These are phyloP conservation scores for Diaporthe sp. DNA, from an alignment of 2,329 filamentous ascomycete genomes.

Conservation along the genomic window DNA sequence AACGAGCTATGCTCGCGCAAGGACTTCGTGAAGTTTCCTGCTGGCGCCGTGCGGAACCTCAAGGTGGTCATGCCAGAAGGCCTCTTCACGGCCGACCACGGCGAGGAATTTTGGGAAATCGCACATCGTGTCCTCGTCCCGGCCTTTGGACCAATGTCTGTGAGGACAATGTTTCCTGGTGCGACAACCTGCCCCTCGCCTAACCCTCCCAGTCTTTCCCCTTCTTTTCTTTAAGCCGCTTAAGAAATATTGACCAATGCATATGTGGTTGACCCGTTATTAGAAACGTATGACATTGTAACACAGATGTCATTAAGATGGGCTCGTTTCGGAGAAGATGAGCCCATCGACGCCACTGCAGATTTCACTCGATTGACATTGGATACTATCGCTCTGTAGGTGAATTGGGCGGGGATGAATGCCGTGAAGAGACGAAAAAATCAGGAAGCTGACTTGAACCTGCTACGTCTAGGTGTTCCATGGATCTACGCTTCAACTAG, in stretches of 20 bases:
- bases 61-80: conserved; percentile 11
- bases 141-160: conserved; percentile 7
- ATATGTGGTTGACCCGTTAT: no score
- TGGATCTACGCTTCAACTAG: conserved; percentile 37
- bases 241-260: no score
- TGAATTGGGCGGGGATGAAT: not conserved
- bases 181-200: no score
- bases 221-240: no score
- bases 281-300: conserved; percentile 36
- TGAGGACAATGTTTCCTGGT: conserved; percentile 14
- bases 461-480: conserved; percentile 14
- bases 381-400: conserved; percentile 34
- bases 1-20: conserved; percentile 13
- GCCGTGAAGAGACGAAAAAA: no score
- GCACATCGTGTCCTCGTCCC: conserved; percentile 19
- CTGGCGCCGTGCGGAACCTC: conserved; percentile 14
- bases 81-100: conserved; percentile 20
- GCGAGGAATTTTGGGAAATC: not conserved
- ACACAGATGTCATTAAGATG: conserved; percentile 35
- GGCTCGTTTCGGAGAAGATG: not conserved
- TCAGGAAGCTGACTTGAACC: not conserved
- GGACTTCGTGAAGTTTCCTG: conserved; percentile 18
- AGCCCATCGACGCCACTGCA: not conserved
- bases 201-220: no score
- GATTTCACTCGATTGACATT: conserved; percentile 31